phyloP scores from a whole-genome alignment of 495 filamentous ascomycete genomes.

The Annulohypoxylon stygium region DNA sequence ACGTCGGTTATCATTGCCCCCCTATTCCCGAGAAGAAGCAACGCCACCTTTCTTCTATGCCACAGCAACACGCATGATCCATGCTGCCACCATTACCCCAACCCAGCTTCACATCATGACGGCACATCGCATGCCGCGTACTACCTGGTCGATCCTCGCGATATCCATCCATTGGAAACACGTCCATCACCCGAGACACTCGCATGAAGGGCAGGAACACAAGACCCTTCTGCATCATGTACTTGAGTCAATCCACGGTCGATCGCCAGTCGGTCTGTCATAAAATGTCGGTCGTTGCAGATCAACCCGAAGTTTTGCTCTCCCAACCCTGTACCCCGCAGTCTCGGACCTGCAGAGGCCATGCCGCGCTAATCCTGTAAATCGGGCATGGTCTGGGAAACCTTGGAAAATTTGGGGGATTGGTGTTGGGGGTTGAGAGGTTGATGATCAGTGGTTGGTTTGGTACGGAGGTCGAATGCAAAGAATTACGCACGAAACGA shows the following conservation, averaged over 20 bases:
- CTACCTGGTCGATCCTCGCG: conserved; percentile 37
- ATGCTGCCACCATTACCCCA: conserved; percentile 48
- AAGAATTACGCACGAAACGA: conserved; percentile 42
- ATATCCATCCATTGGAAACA: conserved; percentile 41
- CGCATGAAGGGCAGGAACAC: conserved; percentile 39
- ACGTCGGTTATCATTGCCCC: conserved; percentile 29
- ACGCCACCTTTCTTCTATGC: conserved; percentile 44
- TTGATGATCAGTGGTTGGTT: neutral
- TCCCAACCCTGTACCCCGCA: conserved; percentile 47
- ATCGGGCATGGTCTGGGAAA: conserved; percentile 29
- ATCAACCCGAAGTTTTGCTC: conserved; percentile 32
- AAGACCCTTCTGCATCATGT: conserved; percentile 45
- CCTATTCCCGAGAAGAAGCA: conserved; percentile 25
- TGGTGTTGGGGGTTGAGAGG: conserved; percentile 19
- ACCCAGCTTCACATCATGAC: conserved; percentile 48
- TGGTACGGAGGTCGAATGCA: conserved; percentile 30
- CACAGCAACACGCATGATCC: conserved; percentile 48
- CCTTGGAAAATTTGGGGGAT: neutral
- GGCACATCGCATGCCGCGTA: conserved; percentile 45
- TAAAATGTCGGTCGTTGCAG: conserved; percentile 41
- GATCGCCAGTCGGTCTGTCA: conserved; percentile 31
- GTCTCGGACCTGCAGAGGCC: conserved; percentile 47
- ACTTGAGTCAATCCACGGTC: conserved; percentile 33
- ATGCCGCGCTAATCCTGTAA: conserved; percentile 40
- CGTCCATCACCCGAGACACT: conserved; percentile 48